A percentile compares a stretch with the other conserved stretches of the same genome.
phyloP scores from a whole-genome alignment of 2,329 filamentous ascomycete genomes.

The Colletotrichum karsti region DNA sequence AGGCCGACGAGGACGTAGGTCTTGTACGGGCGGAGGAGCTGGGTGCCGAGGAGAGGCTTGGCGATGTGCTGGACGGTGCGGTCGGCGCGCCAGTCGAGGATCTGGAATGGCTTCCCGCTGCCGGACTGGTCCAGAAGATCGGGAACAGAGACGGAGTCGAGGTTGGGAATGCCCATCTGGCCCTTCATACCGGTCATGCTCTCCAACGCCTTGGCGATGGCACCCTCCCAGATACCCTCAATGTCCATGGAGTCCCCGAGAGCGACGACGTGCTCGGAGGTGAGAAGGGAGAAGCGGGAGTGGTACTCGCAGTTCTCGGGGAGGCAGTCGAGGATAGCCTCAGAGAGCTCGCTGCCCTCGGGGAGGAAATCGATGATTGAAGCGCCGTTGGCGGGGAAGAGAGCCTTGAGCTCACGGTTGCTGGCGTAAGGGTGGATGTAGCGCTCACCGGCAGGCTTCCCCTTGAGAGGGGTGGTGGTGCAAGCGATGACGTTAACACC shows the following conservation, averaged over 20 bases:
- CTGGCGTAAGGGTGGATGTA: slow-evolving; percentile 39
- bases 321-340: slow-evolving; percentile 33
- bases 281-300: slow-evolving; percentile 29
- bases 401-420: slow-evolving; percentile 35
- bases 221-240: slow-evolving; percentile 32
- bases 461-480: slow-evolving; percentile 29
- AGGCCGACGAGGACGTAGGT: slow-evolving; percentile 44
- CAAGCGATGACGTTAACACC: slow-evolving; percentile 31
- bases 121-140: slow-evolving; percentile 32
- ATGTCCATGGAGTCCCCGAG: slow-evolving; percentile 14
- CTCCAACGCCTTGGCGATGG: slow-evolving; percentile 30
- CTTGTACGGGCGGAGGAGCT: slow-evolving; percentile 38
- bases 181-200: slow-evolving; percentile 1
- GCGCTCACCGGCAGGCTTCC: background rate
- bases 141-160: slow-evolving; percentile 33
- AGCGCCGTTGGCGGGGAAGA: slow-evolving; percentile 33
- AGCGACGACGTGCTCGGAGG: background rate
- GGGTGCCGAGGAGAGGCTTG: slow-evolving; percentile 32
- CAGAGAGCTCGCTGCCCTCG: slow-evolving; percentile 34
- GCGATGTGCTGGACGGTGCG: slow-evolving; percentile 35
- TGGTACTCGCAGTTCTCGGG: slow-evolving; percentile 38
- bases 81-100: slow-evolving; percentile 50
- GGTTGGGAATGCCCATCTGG: background rate
- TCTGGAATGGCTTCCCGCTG: slow-evolving; percentile 34
- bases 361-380: slow-evolving; percentile 44